phyloP scores from a whole-genome alignment of 2,329 filamentous ascomycete species.

The Sphaerulina vaccinii region DNA sequence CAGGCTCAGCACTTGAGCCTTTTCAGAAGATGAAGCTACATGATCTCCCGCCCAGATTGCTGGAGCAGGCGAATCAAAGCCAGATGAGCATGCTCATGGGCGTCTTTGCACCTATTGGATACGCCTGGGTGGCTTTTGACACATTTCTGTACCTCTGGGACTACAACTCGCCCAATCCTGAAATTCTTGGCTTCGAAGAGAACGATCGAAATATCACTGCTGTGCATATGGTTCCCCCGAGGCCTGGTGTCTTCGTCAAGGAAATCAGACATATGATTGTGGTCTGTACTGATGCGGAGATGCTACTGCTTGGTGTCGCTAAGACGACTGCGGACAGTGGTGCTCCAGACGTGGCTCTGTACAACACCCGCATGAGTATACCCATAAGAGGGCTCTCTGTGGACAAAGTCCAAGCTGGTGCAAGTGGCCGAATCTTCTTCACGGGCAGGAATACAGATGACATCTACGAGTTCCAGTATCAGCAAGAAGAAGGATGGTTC shows the following conservation, averaged over 20 bases:
- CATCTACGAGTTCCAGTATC: slow-evolving; percentile 90
- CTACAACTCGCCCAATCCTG: slow-evolving; percentile 87
- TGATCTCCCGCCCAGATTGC: slow-evolving; percentile 85
- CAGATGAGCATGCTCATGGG: slow-evolving; percentile 92
- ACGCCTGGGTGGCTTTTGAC: slow-evolving; percentile 94
- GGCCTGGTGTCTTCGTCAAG: slow-evolving; percentile 80
- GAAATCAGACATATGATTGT: slow-evolving; percentile 86
- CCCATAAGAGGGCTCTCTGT: slow-evolving; percentile 70
- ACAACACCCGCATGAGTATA: slow-evolving; percentile 83
- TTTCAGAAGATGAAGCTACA: slow-evolving; percentile 87
- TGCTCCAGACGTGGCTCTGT: slow-evolving; percentile 71
- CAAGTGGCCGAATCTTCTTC: slow-evolving; percentile 89
- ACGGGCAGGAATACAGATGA: slow-evolving; percentile 77
- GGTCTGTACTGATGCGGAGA: slow-evolving; percentile 80
- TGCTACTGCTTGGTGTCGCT: slow-evolving; percentile 82
- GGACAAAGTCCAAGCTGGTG: slow-evolving; percentile 73
- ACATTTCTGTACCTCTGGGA: slow-evolving; percentile 97
- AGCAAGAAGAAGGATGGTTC: slow-evolving; percentile 98
- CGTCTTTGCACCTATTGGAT: slow-evolving; percentile 88
- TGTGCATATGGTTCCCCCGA: slow-evolving; percentile 83
- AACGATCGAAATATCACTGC: slow-evolving; percentile 83
- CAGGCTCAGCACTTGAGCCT: slow-evolving; percentile 71
- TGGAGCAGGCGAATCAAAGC: slow-evolving; percentile 86
- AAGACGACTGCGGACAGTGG: slow-evolving; percentile 64
- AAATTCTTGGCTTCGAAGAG: slow-evolving; percentile 89